Evolutionary conservation across 202 grass and related monocot genomes (phyloP).

Genomic region (Brachypodium distachyon): DNA sequence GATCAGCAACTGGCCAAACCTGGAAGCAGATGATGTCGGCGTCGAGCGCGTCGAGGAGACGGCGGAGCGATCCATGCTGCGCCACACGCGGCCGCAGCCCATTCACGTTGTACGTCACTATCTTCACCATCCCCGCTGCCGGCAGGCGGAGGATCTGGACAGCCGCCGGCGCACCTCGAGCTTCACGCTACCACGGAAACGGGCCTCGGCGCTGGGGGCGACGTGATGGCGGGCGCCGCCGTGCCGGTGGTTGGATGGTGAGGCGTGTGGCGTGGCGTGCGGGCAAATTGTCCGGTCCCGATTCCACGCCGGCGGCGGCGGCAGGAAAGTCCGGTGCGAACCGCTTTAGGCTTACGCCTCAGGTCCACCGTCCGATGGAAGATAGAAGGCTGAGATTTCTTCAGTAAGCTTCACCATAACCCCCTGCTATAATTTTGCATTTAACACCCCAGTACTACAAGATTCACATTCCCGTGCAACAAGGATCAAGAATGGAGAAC

Average conservation of each 20-base stretch:
- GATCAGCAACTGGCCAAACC: constrained; percentile 9
- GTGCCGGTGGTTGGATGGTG: neutral
- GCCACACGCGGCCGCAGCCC: constrained; percentile 85
- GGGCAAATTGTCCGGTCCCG: neutral
- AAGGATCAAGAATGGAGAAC: too few species aligned
- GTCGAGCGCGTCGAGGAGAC: constrained; percentile 80
- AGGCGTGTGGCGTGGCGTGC: neutral
- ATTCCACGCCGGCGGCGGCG: neutral
- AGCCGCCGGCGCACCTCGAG: neutral
- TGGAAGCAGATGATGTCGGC: constrained; percentile 98
- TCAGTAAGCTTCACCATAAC: neutral
- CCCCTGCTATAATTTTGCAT: neutral
- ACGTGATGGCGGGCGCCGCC: neutral
- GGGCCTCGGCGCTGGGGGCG: neutral
- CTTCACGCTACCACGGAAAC: too few species aligned
- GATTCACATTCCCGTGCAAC: too few species aligned
- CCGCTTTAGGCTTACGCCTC: neutral
- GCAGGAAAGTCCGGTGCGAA: neutral
- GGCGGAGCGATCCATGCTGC: constrained; percentile 84
- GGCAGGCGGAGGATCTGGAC: neutral
- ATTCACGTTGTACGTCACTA: constrained; percentile 97
- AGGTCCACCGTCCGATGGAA: constrained; percentile 3
- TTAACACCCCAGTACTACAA: neutral
- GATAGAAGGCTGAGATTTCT: neutral
- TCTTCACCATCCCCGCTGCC: constrained; percentile 45